Base-by-base conservation (phyloP, 1,284 basidiomycete species). In the Fistulina hepatica region DNA sequence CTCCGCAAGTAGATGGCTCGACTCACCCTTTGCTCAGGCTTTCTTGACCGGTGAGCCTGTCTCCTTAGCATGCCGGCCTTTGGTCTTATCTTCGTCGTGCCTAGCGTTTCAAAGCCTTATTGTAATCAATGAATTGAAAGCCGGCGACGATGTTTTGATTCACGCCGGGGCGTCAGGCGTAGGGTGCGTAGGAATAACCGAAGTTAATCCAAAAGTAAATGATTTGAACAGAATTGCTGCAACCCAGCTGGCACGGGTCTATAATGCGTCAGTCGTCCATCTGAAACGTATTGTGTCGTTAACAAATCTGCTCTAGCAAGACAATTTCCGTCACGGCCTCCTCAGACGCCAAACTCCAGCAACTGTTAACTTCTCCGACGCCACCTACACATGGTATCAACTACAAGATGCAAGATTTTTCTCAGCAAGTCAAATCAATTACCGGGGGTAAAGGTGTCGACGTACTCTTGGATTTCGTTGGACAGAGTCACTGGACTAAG, bases 221-320 rank as follows among this genome's bases (percentile, higher is more conserved):
- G 44, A 92, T 35, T 92, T 97, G 3, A n/a, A n/a, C n/a, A 93
- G 93, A 2, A 60, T 94, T 11, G 83, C 92, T 3, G 89, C 90
- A 3, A 90, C 89, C 40, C 93, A 97, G 60, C 65, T 97, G 15
- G 88, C 91, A 10, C 73, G 82, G 41, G 54, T 72, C 38, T 77
- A 71, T 43, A 76, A 75, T 44, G 83, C 85, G 81, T 84, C 50
- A 61, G 79, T 67, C 13, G 10, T 5, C 9, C 13, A 12, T 6
- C 25, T 11, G 3, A 19, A 13, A 13, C 13, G 19, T 31, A 31
- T 34, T 41, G 39, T 40, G 37, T 21, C 37, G 40, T 21, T 40
- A 22, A 21, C 33, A 42, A 36, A 28, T 32, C 36, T n/a, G n/a
- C n/a, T 36, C 30, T 48, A 86, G 83, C 37, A 69, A 64, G 45